phyloP scores from a whole-genome alignment of 208 protist species.

The Trypanosoma grayi region DNA sequence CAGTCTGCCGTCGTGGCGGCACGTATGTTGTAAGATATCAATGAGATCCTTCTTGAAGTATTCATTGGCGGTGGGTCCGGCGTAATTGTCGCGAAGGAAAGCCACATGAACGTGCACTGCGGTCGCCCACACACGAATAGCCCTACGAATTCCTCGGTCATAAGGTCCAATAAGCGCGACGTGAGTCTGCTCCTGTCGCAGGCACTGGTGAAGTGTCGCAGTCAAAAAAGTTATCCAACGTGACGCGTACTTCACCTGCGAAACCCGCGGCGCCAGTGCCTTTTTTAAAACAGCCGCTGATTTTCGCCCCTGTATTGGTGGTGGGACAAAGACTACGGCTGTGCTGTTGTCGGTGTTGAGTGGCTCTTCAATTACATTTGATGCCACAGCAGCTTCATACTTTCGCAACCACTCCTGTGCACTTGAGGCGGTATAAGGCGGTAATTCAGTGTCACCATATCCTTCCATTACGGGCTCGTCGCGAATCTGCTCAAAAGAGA shows the following conservation, averaged over 20 bases:
- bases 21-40: conserved; percentile 42
- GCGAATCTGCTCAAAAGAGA: background rate
- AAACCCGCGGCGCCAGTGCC: background rate
- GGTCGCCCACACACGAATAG: conserved; percentile 57
- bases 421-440: background rate
- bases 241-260: background rate
- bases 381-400: background rate
- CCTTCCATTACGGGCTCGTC: background rate
- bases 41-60: conserved; percentile 55
- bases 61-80: conserved; percentile 16
- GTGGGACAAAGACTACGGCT: background rate
- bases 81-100: conserved; percentile 37
- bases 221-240: conserved; percentile 14
- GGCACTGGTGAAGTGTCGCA: conserved; percentile 19
- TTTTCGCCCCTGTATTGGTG: background rate
- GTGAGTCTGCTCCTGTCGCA: conserved; percentile 34
- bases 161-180: conserved; percentile 47
- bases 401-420: conserved; percentile 3
- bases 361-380: conserved; percentile 6
- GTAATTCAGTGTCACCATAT: conserved; percentile 8
- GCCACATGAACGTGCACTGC: conserved; percentile 46
- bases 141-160: conserved; percentile 43
- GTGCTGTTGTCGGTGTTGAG: background rate
- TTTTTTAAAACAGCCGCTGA: background rate
- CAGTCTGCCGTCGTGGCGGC: conserved; percentile 45